Conservation (phyloP, 1,284 basidiomycete genomes). For the Sporisorium scitamineum region DNA sequence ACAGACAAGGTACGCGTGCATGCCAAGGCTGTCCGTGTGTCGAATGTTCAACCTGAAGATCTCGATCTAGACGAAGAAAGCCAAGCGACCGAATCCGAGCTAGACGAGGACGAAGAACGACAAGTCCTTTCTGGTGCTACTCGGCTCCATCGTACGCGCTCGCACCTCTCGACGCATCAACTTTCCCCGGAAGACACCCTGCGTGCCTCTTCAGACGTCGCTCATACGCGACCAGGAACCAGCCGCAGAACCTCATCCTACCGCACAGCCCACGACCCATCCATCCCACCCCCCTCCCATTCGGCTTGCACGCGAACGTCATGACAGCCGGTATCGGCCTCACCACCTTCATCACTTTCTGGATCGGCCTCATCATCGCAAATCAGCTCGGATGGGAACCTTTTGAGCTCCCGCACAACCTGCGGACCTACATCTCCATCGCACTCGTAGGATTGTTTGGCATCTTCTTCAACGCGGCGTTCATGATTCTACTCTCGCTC, state of each 20-base stretch:
- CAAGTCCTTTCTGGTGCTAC: constrained; percentile 51
- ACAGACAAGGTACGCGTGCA: constrained; percentile 33
- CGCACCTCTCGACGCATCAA: constrained; percentile 38
- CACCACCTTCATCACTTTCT: constrained; percentile 56
- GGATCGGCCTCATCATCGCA: constrained; percentile 61
- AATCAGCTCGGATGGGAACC: constrained; percentile 55
- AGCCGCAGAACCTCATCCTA: constrained; percentile 33
- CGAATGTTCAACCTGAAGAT: background rate
- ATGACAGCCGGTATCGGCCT: constrained; percentile 67
- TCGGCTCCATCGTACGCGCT: constrained; percentile 46
- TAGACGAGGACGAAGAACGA: constrained; percentile 53
- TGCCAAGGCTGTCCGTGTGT: constrained; percentile 18
- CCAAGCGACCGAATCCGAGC: constrained; percentile 51
- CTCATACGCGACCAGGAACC: constrained; percentile 9
- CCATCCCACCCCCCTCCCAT: constrained; percentile 65
- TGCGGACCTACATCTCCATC: constrained; percentile 41
- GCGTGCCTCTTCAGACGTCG: background rate
- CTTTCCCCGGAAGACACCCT: constrained; percentile 16
- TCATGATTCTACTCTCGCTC: constrained; percentile 63
- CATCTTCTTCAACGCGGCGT: constrained; percentile 66
- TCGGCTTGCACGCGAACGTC: constrained; percentile 66
- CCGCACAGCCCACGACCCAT: constrained; percentile 27
- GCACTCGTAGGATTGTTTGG: constrained; percentile 55
- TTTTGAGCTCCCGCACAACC: constrained; percentile 60
- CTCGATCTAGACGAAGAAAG: constrained; percentile 28